A percentile compares a stretch with the other conserved stretches of the same genome.
Conservation (phyloP, 768 basidiomycete species). For the Russula sp. region DNA sequence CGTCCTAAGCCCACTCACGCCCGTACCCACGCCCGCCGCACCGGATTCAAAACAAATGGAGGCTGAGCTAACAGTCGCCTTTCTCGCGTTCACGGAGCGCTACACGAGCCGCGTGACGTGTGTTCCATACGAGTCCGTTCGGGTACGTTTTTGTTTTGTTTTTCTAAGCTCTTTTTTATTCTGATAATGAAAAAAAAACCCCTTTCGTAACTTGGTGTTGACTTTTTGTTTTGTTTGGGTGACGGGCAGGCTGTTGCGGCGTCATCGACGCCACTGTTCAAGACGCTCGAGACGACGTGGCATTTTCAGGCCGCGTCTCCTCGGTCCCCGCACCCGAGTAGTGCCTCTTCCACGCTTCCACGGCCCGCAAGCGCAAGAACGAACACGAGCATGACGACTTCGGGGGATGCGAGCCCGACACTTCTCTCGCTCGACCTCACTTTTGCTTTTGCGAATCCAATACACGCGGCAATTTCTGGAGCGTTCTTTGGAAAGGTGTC, state of each 20-base stretch:
- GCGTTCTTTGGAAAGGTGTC: constrained; percentile 85
- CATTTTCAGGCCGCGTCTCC: constrained; percentile 49
- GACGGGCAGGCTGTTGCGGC: constrained; percentile 57
- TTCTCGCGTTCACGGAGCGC: constrained; percentile 79
- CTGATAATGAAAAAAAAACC: constrained; percentile 9
- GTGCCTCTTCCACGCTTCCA: constrained; percentile 10
- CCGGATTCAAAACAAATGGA: constrained; percentile 46
- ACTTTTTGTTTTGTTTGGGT: background rate
- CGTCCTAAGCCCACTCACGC: constrained; percentile 41
- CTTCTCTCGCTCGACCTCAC: constrained; percentile 78
- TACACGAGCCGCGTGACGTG: constrained; percentile 85
- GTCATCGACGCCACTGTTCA: constrained; percentile 69
- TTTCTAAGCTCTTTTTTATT: background rate
- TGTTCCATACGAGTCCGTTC: constrained; percentile 68
- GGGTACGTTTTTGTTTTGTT: constrained; percentile 43
- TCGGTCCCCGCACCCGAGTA: constrained; percentile 21
- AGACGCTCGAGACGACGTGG: constrained; percentile 66
- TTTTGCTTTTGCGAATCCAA: constrained; percentile 82
- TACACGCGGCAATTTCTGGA: constrained; percentile 78
- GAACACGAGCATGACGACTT: background rate
- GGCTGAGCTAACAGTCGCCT: constrained; percentile 84
- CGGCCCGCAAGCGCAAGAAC: background rate
- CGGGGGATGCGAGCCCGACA: constrained; percentile 47
- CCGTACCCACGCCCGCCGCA: constrained; percentile 22
- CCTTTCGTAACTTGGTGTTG: background rate